phyloP scores from a whole-genome alignment of 257 asterid species.

The Nicotiana benthamiana region DNA sequence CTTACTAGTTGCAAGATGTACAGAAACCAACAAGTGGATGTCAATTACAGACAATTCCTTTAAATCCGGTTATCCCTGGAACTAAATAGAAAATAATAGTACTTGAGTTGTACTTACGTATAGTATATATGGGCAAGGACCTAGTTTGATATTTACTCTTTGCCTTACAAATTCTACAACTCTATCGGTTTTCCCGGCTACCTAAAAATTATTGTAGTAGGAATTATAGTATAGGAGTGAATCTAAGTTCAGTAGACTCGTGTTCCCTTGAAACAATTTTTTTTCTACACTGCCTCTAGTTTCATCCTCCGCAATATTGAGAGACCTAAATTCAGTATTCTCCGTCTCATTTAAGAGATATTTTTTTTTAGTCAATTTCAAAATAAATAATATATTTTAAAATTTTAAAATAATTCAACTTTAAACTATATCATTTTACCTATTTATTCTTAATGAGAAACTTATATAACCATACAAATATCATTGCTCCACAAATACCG shows the following conservation, averaged over 20 bases:
- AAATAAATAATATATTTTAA: no score
- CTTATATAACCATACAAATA: no score
- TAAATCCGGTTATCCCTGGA: conserved; percentile 13
- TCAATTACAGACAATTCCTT: conserved; percentile 24
- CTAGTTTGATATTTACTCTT: background rate
- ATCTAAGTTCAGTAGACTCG: background rate
- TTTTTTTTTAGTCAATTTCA: no score
- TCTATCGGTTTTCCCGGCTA: background rate
- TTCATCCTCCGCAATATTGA: background rate
- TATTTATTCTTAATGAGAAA: no score
- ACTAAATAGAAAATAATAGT: conserved; percentile 5
- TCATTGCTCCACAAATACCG: no score
- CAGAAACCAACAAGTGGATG: conserved; percentile 14
- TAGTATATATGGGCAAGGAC: background rate
- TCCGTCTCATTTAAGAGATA: no score
- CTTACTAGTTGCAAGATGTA: conserved; percentile 18
- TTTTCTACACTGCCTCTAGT: background rate
- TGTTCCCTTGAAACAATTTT: no score
- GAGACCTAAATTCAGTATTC: background rate
- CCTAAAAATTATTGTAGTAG: no score
- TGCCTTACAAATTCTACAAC: background rate
- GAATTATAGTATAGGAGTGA: background rate
- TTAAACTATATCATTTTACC: no score
- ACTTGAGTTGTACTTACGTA: background rate
- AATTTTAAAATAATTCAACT: no score